A percentile compares a stretch with the other conserved stretches of the same genome.
These are phyloP conservation scores for Aspergillus spinulosporus DNA, from an alignment of 2,329 filamentous ascomycete genomes.

Conservation along the genomic window DNA sequence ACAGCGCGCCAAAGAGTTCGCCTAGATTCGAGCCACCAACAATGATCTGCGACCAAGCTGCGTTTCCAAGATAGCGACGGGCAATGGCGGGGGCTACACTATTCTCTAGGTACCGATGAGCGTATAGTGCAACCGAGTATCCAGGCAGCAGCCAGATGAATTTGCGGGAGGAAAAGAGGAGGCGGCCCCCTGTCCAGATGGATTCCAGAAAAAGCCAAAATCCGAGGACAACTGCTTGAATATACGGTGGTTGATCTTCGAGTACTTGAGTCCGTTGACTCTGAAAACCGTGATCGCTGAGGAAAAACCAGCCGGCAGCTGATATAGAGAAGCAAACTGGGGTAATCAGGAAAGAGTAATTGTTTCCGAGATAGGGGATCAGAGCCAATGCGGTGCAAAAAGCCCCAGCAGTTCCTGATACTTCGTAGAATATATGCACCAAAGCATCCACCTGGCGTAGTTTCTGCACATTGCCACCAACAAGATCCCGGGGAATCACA, in stretches of 20 bases:
- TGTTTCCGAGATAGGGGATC: conserved; percentile 20
- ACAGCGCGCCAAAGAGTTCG: conserved; percentile 20
- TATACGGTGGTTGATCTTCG: conserved; percentile 12
- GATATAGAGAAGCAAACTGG: conserved; percentile 17
- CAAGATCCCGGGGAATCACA: conserved; percentile 19
- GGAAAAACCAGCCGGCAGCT: conserved; percentile 17
- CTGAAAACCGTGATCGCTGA: conserved; percentile 13
- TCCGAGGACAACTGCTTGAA: conserved; percentile 15
- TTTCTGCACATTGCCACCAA: conserved; percentile 19
- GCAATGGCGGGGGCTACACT: conserved; percentile 19
- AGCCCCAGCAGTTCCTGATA: conserved; percentile 16
- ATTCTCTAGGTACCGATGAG: conserved; percentile 21
- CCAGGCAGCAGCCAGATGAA: conserved; percentile 21
- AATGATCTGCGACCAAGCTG: conserved; percentile 21
- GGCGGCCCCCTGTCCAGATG: conserved; percentile 17
- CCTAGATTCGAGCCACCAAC: conserved; percentile 21
- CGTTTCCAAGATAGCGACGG: conserved; percentile 20
- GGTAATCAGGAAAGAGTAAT: conserved; percentile 20
- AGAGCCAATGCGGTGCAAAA: conserved; percentile 20
- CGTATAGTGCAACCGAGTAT: conserved; percentile 19
- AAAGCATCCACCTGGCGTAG: conserved; percentile 19
- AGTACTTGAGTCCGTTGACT: conserved; percentile 4
- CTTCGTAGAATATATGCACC: conserved; percentile 20
- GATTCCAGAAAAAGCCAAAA: conserved; percentile 19
- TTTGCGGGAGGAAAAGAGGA: conserved; percentile 21